Conservation (phyloP, 23 red algal species). For the Agarophyton chilense region DNA sequence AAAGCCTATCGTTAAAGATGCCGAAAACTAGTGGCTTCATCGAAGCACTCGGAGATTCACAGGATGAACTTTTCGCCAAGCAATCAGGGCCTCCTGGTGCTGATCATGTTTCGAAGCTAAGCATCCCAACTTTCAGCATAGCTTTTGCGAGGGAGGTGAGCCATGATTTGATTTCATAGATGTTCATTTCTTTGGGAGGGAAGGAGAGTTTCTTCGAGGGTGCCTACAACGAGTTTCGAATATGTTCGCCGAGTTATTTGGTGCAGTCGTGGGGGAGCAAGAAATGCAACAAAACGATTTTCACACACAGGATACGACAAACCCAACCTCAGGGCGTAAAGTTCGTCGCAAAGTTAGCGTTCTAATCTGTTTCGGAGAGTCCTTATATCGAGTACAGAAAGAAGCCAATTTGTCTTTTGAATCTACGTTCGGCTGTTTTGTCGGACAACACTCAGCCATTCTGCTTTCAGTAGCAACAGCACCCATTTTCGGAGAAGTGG, state of each 20-base stretch:
- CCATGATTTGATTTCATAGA: constrained; percentile 60
- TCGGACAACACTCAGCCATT: constrained; percentile 42
- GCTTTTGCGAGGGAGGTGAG: constrained; percentile 15
- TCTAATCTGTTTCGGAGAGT: constrained; percentile 49
- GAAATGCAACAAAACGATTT: neutral
- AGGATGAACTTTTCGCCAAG: neutral
- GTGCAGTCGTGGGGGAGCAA: constrained; percentile 40
- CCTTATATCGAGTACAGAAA: constrained; percentile 57
- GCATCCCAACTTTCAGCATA: constrained; percentile 57
- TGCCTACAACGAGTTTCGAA: constrained; percentile 58
- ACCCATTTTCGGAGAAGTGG: constrained; percentile 31
- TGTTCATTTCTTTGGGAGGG: constrained; percentile 52
- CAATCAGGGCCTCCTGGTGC: neutral
- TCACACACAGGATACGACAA: neutral
- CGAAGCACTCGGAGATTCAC: constrained; percentile 25
- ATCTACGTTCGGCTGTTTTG: constrained; percentile 58
- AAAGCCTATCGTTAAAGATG: constrained; percentile 54
- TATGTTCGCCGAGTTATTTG: constrained; percentile 57
- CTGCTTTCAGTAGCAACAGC: constrained; percentile 46
- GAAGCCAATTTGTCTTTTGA: constrained; percentile 36
- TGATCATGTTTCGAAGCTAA: constrained; percentile 44
- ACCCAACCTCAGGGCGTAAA: neutral
- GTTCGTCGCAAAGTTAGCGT: constrained; percentile 36
- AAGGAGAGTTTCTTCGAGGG: constrained; percentile 53
- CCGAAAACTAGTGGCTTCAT: constrained; percentile 52